Base-by-base conservation (phyloP, 1,284 basidiomycete genomes). In the Cystobasidium pallidum region DNA sequence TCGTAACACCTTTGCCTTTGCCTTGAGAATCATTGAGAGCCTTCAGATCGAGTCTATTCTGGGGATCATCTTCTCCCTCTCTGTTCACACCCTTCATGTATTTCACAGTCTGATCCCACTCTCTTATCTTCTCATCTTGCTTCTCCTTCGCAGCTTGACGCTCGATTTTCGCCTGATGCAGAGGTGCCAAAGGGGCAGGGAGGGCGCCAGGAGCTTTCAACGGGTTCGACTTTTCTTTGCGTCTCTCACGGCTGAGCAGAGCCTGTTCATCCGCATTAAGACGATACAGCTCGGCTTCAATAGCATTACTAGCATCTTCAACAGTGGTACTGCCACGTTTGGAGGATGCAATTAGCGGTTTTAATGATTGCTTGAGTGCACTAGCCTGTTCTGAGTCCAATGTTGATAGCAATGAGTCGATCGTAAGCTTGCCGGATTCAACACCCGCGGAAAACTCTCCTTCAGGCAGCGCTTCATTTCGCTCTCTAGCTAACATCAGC, bases 111-210 rank as follows among this genome's bases (percentile, higher is more conserved):
- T 88, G 88, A 55, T 88, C 88, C 95, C 95, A 99, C 82, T 95
- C 96, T 76, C 91, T 88, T 2, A 95, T 90, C 80, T 98, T 94
- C 76, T 88, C 86, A 79, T 92, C 92, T 2, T 94, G 96, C 80
- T 90, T 86, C 78, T 94, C 91, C 80, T 97, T 97, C 0, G 95
- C 96, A 2, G 93, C 95, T 79, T 93, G 88, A 54, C 95, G 88
- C 78, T 97, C 94, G 0, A 98, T 82, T 55, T 91, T 88, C 75
- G 97, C 94, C 80, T 97, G 92, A 0, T 88, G 87, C 39, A 92
- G 86, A 30, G 88, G 87, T 2, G 93, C 92, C 0, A 98, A 84
- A 0, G 96, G 96, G 0, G 92, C 93, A 2, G 91, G 82, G 2
- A 98, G 84, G 0, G 89, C 86, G 70, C 88, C 87, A 28, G 82